Evolutionary conservation across 495 filamentous ascomycete genomes (phyloP).

Genomic region (Trichoderma reesei): DNA sequence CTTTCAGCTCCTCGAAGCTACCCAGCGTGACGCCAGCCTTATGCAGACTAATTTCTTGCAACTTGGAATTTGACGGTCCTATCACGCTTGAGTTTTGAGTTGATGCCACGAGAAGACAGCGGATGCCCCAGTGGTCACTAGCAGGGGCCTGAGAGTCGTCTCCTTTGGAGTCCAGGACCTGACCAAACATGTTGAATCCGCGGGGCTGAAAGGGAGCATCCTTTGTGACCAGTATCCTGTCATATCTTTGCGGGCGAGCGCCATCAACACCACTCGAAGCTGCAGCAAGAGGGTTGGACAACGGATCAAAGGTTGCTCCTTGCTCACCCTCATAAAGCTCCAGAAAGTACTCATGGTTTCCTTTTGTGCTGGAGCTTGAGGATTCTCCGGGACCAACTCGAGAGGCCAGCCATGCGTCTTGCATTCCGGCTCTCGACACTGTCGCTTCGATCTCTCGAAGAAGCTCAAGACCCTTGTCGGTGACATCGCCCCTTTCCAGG

Average conservation of each 20-base stretch:
- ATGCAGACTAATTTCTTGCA: constrained; percentile 17
- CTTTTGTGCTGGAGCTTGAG: constrained; percentile 19
- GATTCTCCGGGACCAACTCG: constrained; percentile 23
- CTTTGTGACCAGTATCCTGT: constrained; percentile 41
- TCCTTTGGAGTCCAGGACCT: constrained; percentile 15
- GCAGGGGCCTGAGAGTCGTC: constrained; percentile 23
- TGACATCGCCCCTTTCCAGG: constrained; percentile 34
- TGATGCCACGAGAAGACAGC: constrained; percentile 25
- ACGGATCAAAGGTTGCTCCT: constrained; percentile 48
- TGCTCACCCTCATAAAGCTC: constrained; percentile 39
- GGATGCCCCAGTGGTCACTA: constrained; percentile 50
- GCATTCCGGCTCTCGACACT: constrained; percentile 24
- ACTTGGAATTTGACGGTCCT: not conserved
- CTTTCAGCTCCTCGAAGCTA: constrained; percentile 18
- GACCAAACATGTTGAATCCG: constrained; percentile 42
- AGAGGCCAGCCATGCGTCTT: constrained; percentile 34
- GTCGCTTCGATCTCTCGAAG: constrained; percentile 26
- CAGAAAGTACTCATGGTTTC: constrained; percentile 9
- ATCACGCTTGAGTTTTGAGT: constrained; percentile 11
- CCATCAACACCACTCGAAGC: constrained; percentile 28
- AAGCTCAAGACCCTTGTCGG: constrained; percentile 22
- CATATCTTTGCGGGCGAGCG: constrained; percentile 48
- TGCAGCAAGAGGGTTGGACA: constrained; percentile 38
- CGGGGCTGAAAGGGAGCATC: constrained; percentile 25
- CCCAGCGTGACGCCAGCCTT: constrained; percentile 18